These are phyloP conservation scores for Ochetophila trinervis DNA, from an alignment of 306 rosid genomes.

Conservation along the genomic window DNA sequence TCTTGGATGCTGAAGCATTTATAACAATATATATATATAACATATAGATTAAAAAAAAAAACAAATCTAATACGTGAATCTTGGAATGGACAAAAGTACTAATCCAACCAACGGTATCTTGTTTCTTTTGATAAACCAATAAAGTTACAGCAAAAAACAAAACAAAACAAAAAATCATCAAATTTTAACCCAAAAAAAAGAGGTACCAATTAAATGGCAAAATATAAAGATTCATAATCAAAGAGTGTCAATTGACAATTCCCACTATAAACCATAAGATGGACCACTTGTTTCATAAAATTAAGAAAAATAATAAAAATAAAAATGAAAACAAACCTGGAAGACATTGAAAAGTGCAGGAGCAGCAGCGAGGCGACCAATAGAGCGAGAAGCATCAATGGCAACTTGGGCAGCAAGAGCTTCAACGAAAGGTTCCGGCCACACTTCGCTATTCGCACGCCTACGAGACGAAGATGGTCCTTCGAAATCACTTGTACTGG, in stretches of 20 bases:
- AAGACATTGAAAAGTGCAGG: conserved; percentile 63
- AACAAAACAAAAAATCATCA: too few relatives aligned
- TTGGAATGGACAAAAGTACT: too few relatives aligned
- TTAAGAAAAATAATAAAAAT: neutral
- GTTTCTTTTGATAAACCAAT: too few relatives aligned
- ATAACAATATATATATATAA: too few relatives aligned
- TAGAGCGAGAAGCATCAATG: conserved; percentile 48
- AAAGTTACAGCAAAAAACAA: too few relatives aligned
- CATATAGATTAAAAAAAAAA: neutral
- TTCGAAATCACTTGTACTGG: conserved; percentile 41
- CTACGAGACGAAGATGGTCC: conserved; percentile 74
- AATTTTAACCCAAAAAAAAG: too few relatives aligned
- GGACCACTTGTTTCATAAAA: too few relatives aligned
- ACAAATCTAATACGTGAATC: neutral
- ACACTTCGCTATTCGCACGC: conserved; percentile 51
- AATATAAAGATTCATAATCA: too few relatives aligned
- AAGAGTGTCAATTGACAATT: too few relatives aligned
- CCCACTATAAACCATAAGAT: too few relatives aligned
- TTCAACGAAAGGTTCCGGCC: conserved; percentile 73
- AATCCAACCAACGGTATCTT: too few relatives aligned
- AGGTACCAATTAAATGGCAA: too few relatives aligned
- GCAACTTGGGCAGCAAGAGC: conserved; percentile 68
- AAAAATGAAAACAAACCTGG: conserved; percentile 42
- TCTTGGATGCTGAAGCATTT: conserved; percentile 34
- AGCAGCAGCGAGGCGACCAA: conserved; percentile 66